Conservation (phyloP, 2,329 filamentous ascomycete species). For the Helicocarpus griseus region DNA sequence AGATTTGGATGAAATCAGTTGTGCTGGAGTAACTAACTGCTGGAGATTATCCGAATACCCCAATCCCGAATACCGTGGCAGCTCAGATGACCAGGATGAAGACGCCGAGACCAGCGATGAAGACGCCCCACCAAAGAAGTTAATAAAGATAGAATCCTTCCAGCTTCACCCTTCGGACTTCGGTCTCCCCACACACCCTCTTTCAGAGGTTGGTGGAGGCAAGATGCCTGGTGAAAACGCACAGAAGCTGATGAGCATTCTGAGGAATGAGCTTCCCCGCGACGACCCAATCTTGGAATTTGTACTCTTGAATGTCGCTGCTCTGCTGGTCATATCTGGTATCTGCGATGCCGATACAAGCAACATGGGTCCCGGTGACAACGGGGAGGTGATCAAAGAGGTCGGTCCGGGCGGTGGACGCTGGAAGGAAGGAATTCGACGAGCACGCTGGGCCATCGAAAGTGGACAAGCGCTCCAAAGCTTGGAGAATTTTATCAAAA, state of each 20-base stretch:
- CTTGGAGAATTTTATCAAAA: constrained; percentile 74
- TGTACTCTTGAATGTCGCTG: constrained; percentile 86
- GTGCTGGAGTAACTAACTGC: constrained; percentile 78
- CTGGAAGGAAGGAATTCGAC: constrained; percentile 90
- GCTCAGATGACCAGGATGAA: constrained; percentile 32
- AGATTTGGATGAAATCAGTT: constrained; percentile 90
- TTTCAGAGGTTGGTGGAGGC: constrained; percentile 70
- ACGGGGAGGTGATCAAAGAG: constrained; percentile 70
- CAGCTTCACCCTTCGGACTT: constrained; percentile 75
- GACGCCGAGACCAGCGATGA: constrained; percentile 29
- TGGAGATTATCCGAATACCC: constrained; percentile 61
- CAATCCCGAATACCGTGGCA: constrained; percentile 32
- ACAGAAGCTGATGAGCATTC: constrained; percentile 64
- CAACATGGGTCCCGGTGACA: constrained; percentile 68
- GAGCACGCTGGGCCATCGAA: constrained; percentile 77
- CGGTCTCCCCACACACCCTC: constrained; percentile 63
- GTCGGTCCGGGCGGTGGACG: constrained; percentile 73
- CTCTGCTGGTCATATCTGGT: constrained; percentile 74
- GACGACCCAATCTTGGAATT: constrained; percentile 87
- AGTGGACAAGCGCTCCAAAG: constrained; percentile 78
- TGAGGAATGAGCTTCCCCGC: constrained; percentile 60
- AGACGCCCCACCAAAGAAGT: constrained; percentile 29
- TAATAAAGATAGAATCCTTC: constrained; percentile 64
- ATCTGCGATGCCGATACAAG: constrained; percentile 76
- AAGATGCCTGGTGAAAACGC: constrained; percentile 84